Base-by-base conservation (phyloP, 306 rosid genomes). In the Sechiopsis laciniata region DNA sequence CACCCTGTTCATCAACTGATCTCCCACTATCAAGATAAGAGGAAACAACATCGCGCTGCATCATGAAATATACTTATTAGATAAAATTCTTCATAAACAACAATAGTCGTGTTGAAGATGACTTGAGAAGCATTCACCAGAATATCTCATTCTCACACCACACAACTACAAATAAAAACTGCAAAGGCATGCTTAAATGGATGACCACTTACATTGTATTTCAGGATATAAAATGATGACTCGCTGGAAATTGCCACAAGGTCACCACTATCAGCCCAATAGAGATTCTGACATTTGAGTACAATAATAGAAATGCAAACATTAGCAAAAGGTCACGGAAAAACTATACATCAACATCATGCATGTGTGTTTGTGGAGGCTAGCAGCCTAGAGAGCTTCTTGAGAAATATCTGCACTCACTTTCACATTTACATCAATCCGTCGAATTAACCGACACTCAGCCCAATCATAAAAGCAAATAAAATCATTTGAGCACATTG, bases 201-300 rank as follows among this genome's bases (percentile, higher is more conserved):
- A 74, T 76, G 80, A 75, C 74, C 68, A 72, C 96, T 88, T 85
- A 95, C 99, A 80, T 87, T 84, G 85, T 95, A 95, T 85, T 89
- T 95, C 80, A 95, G 79, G 78, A 95, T 84, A 82, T 91, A 91
- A 81, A 95, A 95, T 62, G 97, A 84, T 46, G 99, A 68, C 77
- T 89, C 99, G 82, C 96, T 89, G 4, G 96, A 82, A 76, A 95
- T 89, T 13, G 91, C 80, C 85, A 94, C 91, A 73, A 94, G 84
- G 89, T 94, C 99, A 76, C 99, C 97, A 45, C 97, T 88, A 76
- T 91, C 99, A 84, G 97, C 97, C 99, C 99, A 95, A 84, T 95
- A 87, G 77, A 95, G 87, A 80, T 88, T 95, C 99, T 95, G 84
- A 78, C 22, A 58, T 51, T 60, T 57, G 11, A 42, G 73, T 79